A percentile compares a stretch with the other conserved stretches of the same genome.
phyloP scores from a whole-genome alignment of 805 yeast species.

The Wickerhamomyces hampshirensis region DNA sequence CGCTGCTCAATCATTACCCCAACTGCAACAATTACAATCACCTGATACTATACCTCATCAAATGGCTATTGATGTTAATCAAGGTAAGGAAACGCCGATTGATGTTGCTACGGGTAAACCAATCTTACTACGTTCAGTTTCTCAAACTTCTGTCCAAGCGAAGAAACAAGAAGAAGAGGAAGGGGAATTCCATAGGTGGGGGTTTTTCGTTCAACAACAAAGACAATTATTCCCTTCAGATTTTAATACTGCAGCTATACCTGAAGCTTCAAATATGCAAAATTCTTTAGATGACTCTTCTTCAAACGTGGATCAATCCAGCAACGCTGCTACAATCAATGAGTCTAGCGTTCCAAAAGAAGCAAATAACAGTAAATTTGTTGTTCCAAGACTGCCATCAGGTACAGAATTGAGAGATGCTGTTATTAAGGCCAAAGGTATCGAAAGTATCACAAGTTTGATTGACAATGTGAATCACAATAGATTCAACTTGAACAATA shows the following conservation, averaged over 20 bases:
- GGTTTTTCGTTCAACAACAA: conserved; percentile 70
- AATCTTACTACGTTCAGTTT: conserved; percentile 55
- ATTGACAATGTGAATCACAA: conserved; percentile 60
- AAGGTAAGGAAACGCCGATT: conserved; percentile 47
- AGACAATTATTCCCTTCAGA: conserved; percentile 26
- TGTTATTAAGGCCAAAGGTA: conserved; percentile 71
- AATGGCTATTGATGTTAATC: conserved; percentile 62
- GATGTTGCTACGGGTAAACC: conserved; percentile 73
- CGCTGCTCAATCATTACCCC: background rate
- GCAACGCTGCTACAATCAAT: no score
- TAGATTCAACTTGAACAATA: conserved; percentile 44
- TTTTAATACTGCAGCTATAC: conserved; percentile 3
- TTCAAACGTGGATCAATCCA: no score
- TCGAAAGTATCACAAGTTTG: conserved; percentile 61
- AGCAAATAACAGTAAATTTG: conserved; percentile 8
- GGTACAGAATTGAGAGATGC: conserved; percentile 46
- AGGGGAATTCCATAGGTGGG: conserved; percentile 88
- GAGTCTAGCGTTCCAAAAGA: background rate
- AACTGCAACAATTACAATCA: background rate
- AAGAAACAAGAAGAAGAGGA: conserved; percentile 83
- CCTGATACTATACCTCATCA: conserved; percentile 48
- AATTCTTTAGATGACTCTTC: no score
- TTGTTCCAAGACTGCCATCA: conserved; percentile 36
- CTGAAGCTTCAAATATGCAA: background rate
- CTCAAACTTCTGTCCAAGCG: conserved; percentile 63